phyloP scores from a whole-genome alignment of 345 rosid species.

The Eucalyptus curtisii region DNA sequence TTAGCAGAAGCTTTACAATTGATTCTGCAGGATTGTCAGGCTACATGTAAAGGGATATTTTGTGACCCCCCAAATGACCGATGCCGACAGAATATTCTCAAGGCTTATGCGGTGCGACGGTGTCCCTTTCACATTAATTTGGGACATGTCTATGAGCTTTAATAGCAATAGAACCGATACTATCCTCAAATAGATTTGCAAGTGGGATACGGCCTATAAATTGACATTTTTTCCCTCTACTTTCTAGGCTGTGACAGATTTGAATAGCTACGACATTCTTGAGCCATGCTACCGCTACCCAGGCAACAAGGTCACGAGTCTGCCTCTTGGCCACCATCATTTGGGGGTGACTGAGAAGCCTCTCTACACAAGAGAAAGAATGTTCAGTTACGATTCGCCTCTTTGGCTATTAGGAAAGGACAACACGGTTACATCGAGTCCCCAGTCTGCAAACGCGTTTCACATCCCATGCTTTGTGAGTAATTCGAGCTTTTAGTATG shows the following conservation, averaged over 20 bases:
- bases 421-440: neutral
- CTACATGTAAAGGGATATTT: slow-evolving; percentile 25
- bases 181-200: neutral
- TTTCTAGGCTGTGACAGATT: slow-evolving; percentile 7
- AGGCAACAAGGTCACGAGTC: neutral
- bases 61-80: neutral
- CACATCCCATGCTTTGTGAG: neutral
- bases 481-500: neutral
- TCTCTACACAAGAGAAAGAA: neutral
- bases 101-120: slow-evolving; percentile 8
- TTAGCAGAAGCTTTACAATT: neutral
- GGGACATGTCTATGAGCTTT: neutral
- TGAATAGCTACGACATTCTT: slow-evolving; percentile 37
- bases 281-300: slow-evolving; percentile 39
- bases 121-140: neutral
- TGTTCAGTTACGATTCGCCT: neutral
- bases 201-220: neutral
- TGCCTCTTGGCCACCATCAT: neutral
- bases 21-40: slow-evolving; percentile 11
- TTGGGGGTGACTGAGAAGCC: neutral
- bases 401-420: neutral
- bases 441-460: neutral
- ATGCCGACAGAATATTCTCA: neutral
- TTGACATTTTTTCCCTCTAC: neutral
- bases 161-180: neutral